phyloP scores from a whole-genome alignment of 2,329 filamentous ascomycete species.

The Ambrosiella cleistominuta region DNA sequence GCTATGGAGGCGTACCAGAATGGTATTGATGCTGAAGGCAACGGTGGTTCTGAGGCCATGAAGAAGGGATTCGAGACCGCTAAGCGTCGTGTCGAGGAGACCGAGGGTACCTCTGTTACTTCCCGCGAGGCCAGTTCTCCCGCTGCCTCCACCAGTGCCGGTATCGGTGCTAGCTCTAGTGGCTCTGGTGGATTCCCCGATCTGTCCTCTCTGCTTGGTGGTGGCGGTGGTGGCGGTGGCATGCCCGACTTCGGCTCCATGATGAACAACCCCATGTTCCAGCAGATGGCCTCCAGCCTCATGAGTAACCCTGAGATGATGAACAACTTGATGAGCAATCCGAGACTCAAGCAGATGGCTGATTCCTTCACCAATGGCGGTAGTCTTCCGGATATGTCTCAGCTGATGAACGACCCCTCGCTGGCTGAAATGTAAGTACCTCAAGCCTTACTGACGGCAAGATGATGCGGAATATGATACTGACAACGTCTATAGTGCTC shows the following conservation, averaged over 20 bases:
- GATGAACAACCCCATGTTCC: slow-evolving; percentile 98
- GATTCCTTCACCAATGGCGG: slow-evolving; percentile 53
- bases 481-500: slow-evolving; percentile 21
- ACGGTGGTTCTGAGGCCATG: slow-evolving; percentile 90
- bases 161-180: slow-evolving; percentile 17
- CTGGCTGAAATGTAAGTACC: slow-evolving; percentile 78
- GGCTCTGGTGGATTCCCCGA: slow-evolving; percentile 47
- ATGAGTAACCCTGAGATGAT: slow-evolving; percentile 98
- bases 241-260: slow-evolving; percentile 78
- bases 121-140: slow-evolving; percentile 19
- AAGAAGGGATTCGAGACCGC: slow-evolving; percentile 93
- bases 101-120: slow-evolving; percentile 36
- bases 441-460: background rate
- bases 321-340: slow-evolving; percentile 90
- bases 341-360: slow-evolving; percentile 72
- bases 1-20: slow-evolving; percentile 88
- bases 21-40: slow-evolving; percentile 87
- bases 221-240: slow-evolving; percentile 46
- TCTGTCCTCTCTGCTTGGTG: slow-evolving; percentile 56
- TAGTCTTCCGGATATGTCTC: slow-evolving; percentile 74
- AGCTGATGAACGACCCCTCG: slow-evolving; percentile 79
- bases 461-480: background rate
- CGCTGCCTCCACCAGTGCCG: slow-evolving; percentile 17
- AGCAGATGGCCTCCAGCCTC: slow-evolving; percentile 84
- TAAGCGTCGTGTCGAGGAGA: slow-evolving; percentile 69